A percentile compares a stretch with the other conserved stretches of the same genome.
phyloP scores from a whole-genome alignment of 495 filamentous ascomycete genomes.

The Lasiosphaeria miniovina region DNA sequence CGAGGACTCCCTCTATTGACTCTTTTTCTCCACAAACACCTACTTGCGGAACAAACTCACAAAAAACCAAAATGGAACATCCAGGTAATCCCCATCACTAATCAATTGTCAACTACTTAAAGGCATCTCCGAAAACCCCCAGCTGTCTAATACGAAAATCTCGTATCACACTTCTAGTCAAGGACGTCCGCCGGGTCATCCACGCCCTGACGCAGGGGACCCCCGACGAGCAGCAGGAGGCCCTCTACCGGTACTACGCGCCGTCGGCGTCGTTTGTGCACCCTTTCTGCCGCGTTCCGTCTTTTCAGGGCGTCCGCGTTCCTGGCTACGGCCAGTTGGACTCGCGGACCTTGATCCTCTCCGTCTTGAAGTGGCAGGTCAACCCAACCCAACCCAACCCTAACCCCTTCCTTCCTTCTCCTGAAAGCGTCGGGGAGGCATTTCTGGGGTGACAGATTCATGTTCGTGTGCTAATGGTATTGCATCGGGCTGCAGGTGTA shows the following conservation, averaged over 20 bases:
- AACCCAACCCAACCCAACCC: background rate
- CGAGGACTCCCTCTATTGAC: no score
- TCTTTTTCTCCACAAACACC: background rate
- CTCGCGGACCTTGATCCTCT: conserved; percentile 60
- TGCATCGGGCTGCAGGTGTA: background rate
- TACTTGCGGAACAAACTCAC: background rate
- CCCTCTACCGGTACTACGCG: conserved; percentile 68
- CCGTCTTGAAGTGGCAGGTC: conserved; percentile 71
- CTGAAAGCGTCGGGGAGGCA: background rate
- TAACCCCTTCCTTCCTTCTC: background rate
- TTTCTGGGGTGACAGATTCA: no score
- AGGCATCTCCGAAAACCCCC: background rate
- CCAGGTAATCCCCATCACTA: conserved; percentile 13
- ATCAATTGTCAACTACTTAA: no score
- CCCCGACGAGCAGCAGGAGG: conserved; percentile 57
- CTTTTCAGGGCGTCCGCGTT: conserved; percentile 42
- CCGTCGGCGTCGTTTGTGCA: conserved; percentile 69
- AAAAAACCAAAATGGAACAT: conserved; percentile 15
- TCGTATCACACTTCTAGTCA: conserved; percentile 20
- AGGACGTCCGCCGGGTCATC: conserved; percentile 60
- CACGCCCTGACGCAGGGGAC: conserved; percentile 61
- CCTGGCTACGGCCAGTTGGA: conserved; percentile 46
- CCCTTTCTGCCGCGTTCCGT: conserved; percentile 73
- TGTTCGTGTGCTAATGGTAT: background rate
- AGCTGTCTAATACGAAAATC: background rate